These are phyloP conservation scores for Penicillium dipodomyicola DNA, from an alignment of 495 filamentous ascomycete species.

Conservation along the genomic window DNA sequence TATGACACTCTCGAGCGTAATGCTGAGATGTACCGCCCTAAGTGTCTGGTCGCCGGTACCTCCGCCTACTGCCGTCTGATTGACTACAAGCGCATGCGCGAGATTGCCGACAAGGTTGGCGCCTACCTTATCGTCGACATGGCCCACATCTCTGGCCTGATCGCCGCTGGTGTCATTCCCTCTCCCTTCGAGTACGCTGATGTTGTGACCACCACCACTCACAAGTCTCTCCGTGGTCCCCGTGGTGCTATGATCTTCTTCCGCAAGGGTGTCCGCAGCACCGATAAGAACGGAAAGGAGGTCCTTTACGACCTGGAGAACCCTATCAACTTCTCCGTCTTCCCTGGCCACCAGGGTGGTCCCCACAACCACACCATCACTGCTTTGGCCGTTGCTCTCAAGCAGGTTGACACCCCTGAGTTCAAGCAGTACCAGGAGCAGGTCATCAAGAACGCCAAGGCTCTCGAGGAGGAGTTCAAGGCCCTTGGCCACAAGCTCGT, in stretches of 20 bases:
- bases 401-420: constrained; percentile 88
- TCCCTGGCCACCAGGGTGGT: constrained; percentile 98
- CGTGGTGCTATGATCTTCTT: constrained; percentile 99
- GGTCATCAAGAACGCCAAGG: constrained; percentile 90
- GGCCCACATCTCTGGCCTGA: constrained; percentile 97
- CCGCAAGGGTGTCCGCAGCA: constrained; percentile 88
- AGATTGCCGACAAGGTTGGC: constrained; percentile 91
- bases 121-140: constrained; percentile 97
- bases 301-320: constrained; percentile 88
- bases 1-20: constrained; percentile 92
- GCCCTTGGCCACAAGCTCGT: constrained; percentile 85
- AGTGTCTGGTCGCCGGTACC: constrained; percentile 93
- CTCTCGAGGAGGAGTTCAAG: constrained; percentile 69
- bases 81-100: constrained; percentile 93
- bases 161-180: constrained; percentile 90
- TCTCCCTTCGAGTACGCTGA: constrained; percentile 93
- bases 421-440: constrained; percentile 96
- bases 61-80: constrained; percentile 98
- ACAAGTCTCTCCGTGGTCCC: constrained; percentile 98
- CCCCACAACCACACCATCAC: constrained; percentile 99
- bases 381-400: constrained; percentile 91
- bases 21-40: constrained; percentile 91
- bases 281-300: constrained; percentile 90
- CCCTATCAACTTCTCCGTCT: constrained; percentile 98
- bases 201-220: constrained; percentile 97